Evolutionary conservation across 352 stramenopile species (phyloP), one percentile per base, ranked within the genome.

Genomic region (Pseudoperonospora humuli): DNA sequence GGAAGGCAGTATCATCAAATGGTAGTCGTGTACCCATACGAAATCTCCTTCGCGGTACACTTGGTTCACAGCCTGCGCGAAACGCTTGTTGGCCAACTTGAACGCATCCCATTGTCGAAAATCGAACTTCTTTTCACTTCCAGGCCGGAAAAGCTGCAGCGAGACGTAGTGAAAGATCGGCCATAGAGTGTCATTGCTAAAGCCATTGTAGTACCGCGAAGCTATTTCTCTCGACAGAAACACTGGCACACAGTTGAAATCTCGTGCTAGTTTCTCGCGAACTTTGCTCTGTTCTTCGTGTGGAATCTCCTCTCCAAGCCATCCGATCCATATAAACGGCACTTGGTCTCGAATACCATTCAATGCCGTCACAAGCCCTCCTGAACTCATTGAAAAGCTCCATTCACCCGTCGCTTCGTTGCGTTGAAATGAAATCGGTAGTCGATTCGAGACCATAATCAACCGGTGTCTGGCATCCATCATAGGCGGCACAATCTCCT

Each of bases 131-230:
- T 95, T 95, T 40, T 96, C 84, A 28, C 58, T 84, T 2, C 81
- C 84, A 3, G 80, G 69, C n/a, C 86, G 77, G 35, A 95, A 93
- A 18, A 94, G 70, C 21, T 82, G 84, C 45, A 96, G 46, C 32
- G 84, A 79, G 26, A 95, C 83, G 47, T 96, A 96, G 59, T 96
- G 86, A 59, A 96, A 95, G 17, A 88, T 87, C 10, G 86, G 84
- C 86, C 86, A 96, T 20, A 96, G 47, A 41, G 95, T 88, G 48
- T 95, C 83, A 54, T 95, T 95, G 62, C 78, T 92, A 43, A 96
- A 95, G 35, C 87, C 86, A 52, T 95, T 96, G 62, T 96, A 96
- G 63, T 94, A 95, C 9, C 83, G 75, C 31, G 75, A 66, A n/a
- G 84, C 80, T 19, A 95, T 76, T 55, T 95, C 80, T 31, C 92